phyloP scores from a whole-genome alignment of 768 basidiomycete genomes.

The Mycena polygramma region DNA sequence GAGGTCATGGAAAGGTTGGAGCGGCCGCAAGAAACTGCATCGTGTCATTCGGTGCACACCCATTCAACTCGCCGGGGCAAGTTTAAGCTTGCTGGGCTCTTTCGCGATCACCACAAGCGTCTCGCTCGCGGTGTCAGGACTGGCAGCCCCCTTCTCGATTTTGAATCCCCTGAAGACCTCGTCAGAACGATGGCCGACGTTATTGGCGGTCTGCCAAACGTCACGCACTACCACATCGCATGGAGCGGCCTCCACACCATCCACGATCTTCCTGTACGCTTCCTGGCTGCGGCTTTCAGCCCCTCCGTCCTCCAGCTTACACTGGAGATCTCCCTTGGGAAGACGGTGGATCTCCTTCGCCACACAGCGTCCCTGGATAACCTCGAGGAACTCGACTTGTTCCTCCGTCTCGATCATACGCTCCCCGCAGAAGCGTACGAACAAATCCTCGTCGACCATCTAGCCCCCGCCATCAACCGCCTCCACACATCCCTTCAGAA shows the following conservation, averaged over 20 bases:
- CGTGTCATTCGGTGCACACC: not conserved
- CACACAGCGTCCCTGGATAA: constrained; percentile 47
- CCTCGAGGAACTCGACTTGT: constrained; percentile 58
- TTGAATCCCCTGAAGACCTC: constrained; percentile 53
- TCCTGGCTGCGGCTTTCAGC: constrained; percentile 52
- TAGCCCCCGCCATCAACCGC: constrained; percentile 55
- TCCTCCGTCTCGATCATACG: constrained; percentile 55
- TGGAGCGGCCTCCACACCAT: constrained; percentile 58
- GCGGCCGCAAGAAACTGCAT: constrained; percentile 32
- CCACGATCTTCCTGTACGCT: constrained; percentile 46
- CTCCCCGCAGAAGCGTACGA: constrained; percentile 41
- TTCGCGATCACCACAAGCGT: constrained; percentile 46
- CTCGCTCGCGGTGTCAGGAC: constrained; percentile 43
- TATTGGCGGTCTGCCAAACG: constrained; percentile 57
- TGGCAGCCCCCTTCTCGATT: constrained; percentile 44
- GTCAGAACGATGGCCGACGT: constrained; percentile 57
- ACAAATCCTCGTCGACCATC: constrained; percentile 49
- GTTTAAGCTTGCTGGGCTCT: constrained; percentile 49
- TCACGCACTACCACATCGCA: constrained; percentile 64
- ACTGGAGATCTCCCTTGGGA: constrained; percentile 60
- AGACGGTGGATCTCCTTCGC: constrained; percentile 50
- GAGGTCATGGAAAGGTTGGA: constrained; percentile 48
- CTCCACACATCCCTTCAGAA: constrained; percentile 52
- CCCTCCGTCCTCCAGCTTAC: constrained; percentile 55
- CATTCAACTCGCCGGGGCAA: constrained; percentile 29